Base-by-base conservation (phyloP, 768 basidiomycete genomes). In the Pisolithus marmoratus region DNA sequence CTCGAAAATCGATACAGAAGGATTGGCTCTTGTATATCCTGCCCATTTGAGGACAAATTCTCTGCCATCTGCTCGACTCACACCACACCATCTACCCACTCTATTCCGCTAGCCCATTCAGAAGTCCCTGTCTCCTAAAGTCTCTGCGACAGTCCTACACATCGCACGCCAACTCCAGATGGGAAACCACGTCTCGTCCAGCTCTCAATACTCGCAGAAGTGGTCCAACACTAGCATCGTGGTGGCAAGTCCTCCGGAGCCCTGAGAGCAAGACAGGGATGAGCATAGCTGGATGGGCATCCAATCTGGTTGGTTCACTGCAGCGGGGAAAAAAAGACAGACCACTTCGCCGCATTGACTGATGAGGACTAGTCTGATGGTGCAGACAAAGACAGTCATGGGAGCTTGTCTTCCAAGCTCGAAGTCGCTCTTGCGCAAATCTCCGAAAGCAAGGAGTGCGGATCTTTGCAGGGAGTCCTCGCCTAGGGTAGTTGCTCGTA, bases 221-320 rank as follows among this genome's bases (percentile, higher is more conserved):
- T 79, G 87, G 5, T 71, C 83, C 1, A 81, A 83, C 56, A 87
- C 85, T 56, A 72, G 61, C 1, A 72, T 70, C 14, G 74, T 77
- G 11, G 58, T 68, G 2, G 65, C 55, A 52, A 73, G 57, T 43
- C 70, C 69, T 38, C 72, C 69, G 3, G 67, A 69, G 27, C 26
- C 70, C 73, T 20, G 75, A 74, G 54, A 36, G 64, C 19, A 70
- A 67, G 52, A 76, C 74, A 60, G 71, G 72, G 61, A 60, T 65
- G 50, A 70, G 62, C 38, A 60, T 69, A 12, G 53, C 63, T 24
- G 68, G 68, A 50, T 89, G 87, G 84, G 85, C 84, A 14, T 79
- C 80, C 47, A 82, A 65, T 63, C 84, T 83, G 37, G 80, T 86
- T 46, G 80, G 72, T 41, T 80, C 80, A 27, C 74, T 87, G 74